A percentile compares a stretch with the other conserved stretches of the same genome.
These are phyloP conservation scores for Tolypocladium album DNA, from an alignment of 2,329 filamentous ascomycete genomes.

Conservation along the genomic window DNA sequence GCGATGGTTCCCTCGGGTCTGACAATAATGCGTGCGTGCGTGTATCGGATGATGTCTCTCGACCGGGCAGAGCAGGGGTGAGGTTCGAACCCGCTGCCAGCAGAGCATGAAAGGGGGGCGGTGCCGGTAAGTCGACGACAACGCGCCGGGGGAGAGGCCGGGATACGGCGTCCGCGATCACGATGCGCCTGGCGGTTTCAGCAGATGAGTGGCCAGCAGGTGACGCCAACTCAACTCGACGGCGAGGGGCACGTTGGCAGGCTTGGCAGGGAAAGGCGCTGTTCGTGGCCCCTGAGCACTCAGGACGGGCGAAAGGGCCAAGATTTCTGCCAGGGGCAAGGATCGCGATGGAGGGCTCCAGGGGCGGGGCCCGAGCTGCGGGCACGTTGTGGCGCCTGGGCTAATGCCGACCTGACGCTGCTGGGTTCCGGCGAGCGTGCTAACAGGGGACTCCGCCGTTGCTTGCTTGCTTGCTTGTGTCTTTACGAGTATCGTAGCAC, in stretches of 20 bases:
- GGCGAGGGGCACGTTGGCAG: not conserved
- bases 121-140: not conserved
- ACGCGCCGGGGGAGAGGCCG: not conserved
- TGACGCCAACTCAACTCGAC: not conserved
- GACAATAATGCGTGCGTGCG: not conserved
- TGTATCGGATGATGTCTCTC: conserved; percentile 1
- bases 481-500: no score
- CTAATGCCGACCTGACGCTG: not conserved
- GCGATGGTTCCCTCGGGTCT: not conserved
- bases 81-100: not conserved
- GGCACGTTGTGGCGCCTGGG: not conserved
- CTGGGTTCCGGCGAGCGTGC: no score
- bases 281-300: not conserved
- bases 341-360: not conserved
- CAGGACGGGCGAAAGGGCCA: not conserved
- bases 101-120: conserved; percentile 5
- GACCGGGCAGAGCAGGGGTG: conserved; percentile 9
- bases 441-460: not conserved
- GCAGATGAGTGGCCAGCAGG: not conserved
- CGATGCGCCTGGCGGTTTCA: not conserved
- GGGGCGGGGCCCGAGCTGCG: not conserved
- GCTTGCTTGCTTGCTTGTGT: not conserved
- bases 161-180: not conserved
- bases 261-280: not conserved
- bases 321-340: not conserved